Base-by-base conservation (phyloP, 2,329 filamentous ascomycete genomes). In the Botrytis elliptica region DNA sequence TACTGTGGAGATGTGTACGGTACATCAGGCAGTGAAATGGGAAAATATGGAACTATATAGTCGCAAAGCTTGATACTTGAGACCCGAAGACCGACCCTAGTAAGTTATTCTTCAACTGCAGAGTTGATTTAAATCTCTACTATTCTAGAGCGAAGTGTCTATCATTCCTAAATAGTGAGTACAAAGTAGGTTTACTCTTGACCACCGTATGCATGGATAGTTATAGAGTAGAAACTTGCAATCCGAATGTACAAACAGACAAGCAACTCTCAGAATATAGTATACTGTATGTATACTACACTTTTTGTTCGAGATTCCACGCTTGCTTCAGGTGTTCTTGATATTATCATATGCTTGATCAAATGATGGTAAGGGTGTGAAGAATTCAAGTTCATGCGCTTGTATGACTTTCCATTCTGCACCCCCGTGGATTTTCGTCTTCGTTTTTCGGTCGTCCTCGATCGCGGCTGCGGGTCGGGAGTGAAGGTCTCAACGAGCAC, bases 261-360 rank as follows among this genome's bases (percentile, higher is more conserved):
- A 52, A 14, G 49, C 4, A 12, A 52, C 10, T n/a, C 25, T 12
- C 10, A n/a, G 10, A 9, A 52, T n/a, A 7, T n/a, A 12, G 49
- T n/a, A 52, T n/a, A 25, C 2, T n/a, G 22, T 3, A 52, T n/a
- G 22, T n/a, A n/a, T 22, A 52, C 49, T 14, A n/a, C 10, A 5
- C n/a, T 14, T 52, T n/a, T 12, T 52, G 10, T 25, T n/a, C 10
- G 9, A 52, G 22, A 52, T n/a, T 6, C 10, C 10, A 12, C 22
- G 49, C 22, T 52, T 14, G 49, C 5, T 12, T 12, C 4, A 52
- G 1, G 10, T 14, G 4, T 52, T n/a, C 22, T n/a, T 52, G 22
- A 14, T n/a, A n/a, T n/a, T 52, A 0, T 2, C 14, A 6, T 0
- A 14, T 52, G 22, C 25, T 52, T 1, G 10, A 14, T 14, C 4